Conservation (phyloP, 495 filamentous ascomycete species). For the Penicillium odoratum region DNA sequence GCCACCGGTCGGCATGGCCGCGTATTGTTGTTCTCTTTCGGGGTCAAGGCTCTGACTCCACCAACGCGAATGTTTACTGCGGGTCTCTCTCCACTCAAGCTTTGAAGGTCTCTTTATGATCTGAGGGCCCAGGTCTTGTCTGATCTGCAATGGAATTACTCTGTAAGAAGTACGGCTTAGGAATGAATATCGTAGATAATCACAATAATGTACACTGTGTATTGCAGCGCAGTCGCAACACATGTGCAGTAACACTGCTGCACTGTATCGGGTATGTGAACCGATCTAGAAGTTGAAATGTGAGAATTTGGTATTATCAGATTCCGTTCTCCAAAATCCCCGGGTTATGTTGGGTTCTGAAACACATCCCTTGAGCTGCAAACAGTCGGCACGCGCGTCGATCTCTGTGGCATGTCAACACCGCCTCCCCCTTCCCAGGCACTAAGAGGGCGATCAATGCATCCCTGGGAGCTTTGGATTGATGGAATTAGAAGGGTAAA, state of each 20-base stretch:
- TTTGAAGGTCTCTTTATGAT: background rate
- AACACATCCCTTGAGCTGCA: slow-evolving; percentile 25
- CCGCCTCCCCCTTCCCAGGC: slow-evolving; percentile 37
- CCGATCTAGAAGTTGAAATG: too few species aligned
- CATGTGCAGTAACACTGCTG: too few species aligned
- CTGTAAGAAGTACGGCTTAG: too few species aligned
- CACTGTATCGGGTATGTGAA: too few species aligned
- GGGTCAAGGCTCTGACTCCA: background rate
- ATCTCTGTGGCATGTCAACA: slow-evolving; percentile 38
- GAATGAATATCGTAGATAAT: too few species aligned
- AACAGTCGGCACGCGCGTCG: slow-evolving; percentile 28
- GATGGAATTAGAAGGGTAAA: slow-evolving; percentile 4
- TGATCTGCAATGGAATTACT: background rate
- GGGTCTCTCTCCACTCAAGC: background rate
- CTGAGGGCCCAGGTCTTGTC: background rate
- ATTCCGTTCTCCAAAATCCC: background rate
- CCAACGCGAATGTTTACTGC: background rate
- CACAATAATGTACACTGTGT: too few species aligned
- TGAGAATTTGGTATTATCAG: background rate
- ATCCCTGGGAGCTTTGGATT: slow-evolving; percentile 14
- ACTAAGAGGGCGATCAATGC: slow-evolving; percentile 7
- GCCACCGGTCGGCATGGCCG: slow-evolving; percentile 19
- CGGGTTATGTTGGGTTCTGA: background rate
- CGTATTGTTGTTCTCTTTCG: slow-evolving; percentile 5
- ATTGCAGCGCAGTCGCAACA: too few species aligned